Evolutionary conservation across 2,329 filamentous ascomycete genomes (phyloP).

Genomic region (Stachybotrys echinatus): DNA sequence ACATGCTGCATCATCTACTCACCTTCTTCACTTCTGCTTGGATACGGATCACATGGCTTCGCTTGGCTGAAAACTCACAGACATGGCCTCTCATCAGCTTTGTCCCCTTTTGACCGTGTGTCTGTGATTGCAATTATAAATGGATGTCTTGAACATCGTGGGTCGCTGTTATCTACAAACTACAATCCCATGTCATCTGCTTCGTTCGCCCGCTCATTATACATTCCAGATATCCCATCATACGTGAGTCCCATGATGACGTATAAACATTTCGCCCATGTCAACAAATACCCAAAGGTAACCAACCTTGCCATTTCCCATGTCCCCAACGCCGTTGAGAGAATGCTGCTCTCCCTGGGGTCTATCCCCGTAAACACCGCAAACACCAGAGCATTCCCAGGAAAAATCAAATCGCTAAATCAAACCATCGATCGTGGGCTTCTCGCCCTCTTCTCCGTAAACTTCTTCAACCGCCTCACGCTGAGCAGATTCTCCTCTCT

Average conservation of each 20-base stretch:
- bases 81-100: too few species aligned
- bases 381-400: too few species aligned
- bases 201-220: neutral
- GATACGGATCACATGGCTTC: too few species aligned
- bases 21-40: too few species aligned
- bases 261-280: neutral
- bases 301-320: neutral
- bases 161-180: neutral
- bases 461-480: constrained; percentile 37
- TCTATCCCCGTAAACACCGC: neutral
- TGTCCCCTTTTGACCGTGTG: too few species aligned
- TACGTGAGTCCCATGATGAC: neutral
- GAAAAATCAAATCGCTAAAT: too few species aligned
- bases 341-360: neutral
- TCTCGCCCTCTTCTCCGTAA: constrained; percentile 34
- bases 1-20: too few species aligned
- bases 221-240: neutral
- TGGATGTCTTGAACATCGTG: neutral
- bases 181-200: neutral
- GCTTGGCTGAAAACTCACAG: too few species aligned
- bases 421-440: constrained; percentile 11
- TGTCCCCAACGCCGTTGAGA: neutral
- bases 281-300: neutral
- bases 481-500: constrained; percentile 36
- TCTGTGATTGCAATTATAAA: neutral